These are phyloP conservation scores for Aristolochia fimbriata DNA, from an alignment of 164 flowering plant species.

Conservation along the genomic window DNA sequence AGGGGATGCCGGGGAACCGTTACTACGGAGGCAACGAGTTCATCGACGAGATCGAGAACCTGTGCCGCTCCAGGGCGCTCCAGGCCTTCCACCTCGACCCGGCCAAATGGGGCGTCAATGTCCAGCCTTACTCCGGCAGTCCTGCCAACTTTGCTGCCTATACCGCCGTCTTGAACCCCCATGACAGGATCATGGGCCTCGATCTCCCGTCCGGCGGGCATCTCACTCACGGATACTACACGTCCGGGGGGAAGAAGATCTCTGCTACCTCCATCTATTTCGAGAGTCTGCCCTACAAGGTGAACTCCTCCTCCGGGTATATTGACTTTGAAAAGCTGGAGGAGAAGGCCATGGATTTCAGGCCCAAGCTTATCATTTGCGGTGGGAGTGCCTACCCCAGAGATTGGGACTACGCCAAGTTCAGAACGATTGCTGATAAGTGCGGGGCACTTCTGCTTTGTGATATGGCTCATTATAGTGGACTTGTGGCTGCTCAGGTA, in stretches of 20 bases:
- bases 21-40: constrained; percentile 98
- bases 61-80: constrained; percentile 78
- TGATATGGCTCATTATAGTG: constrained; percentile 99
- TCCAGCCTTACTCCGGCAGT: constrained; percentile 91
- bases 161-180: constrained; percentile 86
- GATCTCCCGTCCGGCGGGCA: constrained; percentile 97
- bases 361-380: constrained; percentile 88
- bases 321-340: constrained; percentile 90
- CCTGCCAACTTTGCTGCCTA: constrained; percentile 99
- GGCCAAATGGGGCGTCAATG: constrained; percentile 87
- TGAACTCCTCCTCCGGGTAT: constrained; percentile 58
- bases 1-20: constrained; percentile 96
- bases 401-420: constrained; percentile 83
- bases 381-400: constrained; percentile 98
- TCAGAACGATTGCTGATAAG: constrained; percentile 76
- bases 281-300: constrained; percentile 99
- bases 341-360: constrained; percentile 97
- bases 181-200: constrained; percentile 94
- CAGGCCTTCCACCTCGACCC: constrained; percentile 61
- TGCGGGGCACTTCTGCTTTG: constrained; percentile 86
- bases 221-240: constrained; percentile 91
- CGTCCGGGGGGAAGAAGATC: constrained; percentile 92
- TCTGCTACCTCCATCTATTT: constrained; percentile 96
- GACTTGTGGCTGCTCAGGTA: constrained; percentile 99
- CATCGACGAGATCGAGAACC: constrained; percentile 93